Base-by-base conservation (phyloP, 768 basidiomycete genomes). In the Tricholomella constricta region DNA sequence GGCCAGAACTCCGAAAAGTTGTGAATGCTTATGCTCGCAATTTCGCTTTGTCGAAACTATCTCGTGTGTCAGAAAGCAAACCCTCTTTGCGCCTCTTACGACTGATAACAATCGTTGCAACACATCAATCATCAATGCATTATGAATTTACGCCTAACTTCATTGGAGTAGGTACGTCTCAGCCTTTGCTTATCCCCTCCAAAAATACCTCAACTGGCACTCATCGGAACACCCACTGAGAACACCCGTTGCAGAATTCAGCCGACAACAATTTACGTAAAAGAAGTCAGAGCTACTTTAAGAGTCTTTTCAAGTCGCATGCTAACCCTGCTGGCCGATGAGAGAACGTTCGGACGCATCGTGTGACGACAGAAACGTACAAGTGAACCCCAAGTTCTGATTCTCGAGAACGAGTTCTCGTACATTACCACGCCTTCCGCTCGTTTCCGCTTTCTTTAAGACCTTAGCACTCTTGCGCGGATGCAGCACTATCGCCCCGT, bases 381-480 rank as follows among this genome's bases (percentile, higher is more conserved):
- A 57, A 50, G 32, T 34, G 12, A 26, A 52, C 31, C 35, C 40
- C 22, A 45, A 29, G 7, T 45, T 5, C 42, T 48, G 52, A 54
- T 56, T 55, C 60, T 59, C 29, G 37, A 23, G 47, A 23, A 53
- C 51, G 34, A 45, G 57, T 62, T 60, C 62, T 62, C 45, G 57
- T 62, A 55, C 59, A 60, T 51, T 54, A 47, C 48, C 52, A 54
- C 56, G 52, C 44, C 27, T 51, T 56, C 52, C 53, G 45, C 35
- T 46, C 25, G 34, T 26, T 44, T 44, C 58, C 58, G 60, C 60
- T 60, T 61, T 64, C 61, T 56, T 65, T 67, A 65, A 69, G 65
- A 59, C 49, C 51, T 52, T 58, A 45, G 54, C 45, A 49, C 46
- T 57, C 54, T 38, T 53, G 56, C 43, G 55, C 50, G 46, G 47